Percentiles rank a stretch among this genome's conserved stretches.
Evolutionary conservation across 306 rosid species (phyloP).

Genomic region (Arachis hypogaea): DNA sequence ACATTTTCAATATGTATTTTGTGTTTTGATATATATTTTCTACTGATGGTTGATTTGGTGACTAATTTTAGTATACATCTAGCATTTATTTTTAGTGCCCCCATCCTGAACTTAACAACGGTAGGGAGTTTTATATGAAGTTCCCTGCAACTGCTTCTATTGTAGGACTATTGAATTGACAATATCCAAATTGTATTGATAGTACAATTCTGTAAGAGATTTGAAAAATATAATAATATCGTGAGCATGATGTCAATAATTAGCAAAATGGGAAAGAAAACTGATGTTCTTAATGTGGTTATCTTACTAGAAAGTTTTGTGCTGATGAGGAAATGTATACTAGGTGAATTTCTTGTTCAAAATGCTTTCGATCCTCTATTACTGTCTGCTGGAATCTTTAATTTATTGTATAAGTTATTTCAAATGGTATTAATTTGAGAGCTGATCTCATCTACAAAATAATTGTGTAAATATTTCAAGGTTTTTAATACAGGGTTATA

Average conservation of each 20-base stretch:
- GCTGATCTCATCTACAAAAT: background rate
- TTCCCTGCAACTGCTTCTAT: background rate
- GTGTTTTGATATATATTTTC: no score
- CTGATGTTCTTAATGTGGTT: background rate
- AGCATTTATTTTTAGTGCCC: background rate
- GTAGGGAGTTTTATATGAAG: background rate
- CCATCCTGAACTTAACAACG: background rate
- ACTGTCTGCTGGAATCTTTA: background rate
- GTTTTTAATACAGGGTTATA: constrained; percentile 1
- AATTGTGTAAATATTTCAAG: constrained; percentile 3
- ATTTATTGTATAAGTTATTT: background rate
- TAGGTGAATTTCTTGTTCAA: constrained; percentile 2
- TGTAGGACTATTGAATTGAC: background rate
- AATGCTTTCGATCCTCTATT: background rate
- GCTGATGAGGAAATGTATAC: constrained; percentile 29
- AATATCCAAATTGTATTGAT: background rate
- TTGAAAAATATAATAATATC: background rate
- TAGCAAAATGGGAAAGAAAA: background rate
- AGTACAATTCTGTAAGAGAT: background rate
- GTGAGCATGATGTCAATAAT: background rate
- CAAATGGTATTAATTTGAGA: background rate
- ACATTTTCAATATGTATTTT: no score
- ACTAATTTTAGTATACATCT: no score
- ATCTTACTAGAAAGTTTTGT: background rate
- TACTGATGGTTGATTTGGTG: no score